phyloP scores from a whole-genome alignment of 192 early-diverging fungal species.

The Chytriomyces sp. region DNA sequence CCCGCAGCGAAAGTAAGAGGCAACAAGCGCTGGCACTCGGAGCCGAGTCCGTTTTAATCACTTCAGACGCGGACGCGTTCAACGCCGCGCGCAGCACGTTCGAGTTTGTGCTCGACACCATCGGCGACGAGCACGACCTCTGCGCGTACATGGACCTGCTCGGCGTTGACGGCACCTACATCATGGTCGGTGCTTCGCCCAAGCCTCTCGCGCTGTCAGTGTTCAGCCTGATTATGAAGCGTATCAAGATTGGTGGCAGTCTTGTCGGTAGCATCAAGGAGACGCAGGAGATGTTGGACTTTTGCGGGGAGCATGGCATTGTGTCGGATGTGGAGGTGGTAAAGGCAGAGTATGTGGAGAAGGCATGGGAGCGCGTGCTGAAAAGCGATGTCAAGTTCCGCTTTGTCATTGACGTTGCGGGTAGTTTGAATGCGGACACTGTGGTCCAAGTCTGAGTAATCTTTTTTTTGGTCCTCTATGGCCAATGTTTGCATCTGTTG shows the following conservation, averaged over 20 bases:
- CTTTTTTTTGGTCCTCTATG: no score
- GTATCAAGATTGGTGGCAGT: slow-evolving; percentile 32
- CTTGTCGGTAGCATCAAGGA: slow-evolving; percentile 35
- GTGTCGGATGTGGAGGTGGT: slow-evolving; percentile 35
- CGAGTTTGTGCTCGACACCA: slow-evolving; percentile 39
- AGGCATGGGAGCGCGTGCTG: slow-evolving; percentile 37
- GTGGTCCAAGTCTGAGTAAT: not conserved
- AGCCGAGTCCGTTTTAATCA: slow-evolving; percentile 25
- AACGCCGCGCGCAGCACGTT: slow-evolving; percentile 19
- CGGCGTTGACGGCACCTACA: slow-evolving; percentile 35
- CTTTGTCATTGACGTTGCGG: slow-evolving; percentile 29
- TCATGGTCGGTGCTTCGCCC: slow-evolving; percentile 38
- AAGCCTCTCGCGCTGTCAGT: slow-evolving; percentile 26
- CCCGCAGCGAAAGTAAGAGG: slow-evolving; percentile 27
- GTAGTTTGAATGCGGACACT: slow-evolving; percentile 4
- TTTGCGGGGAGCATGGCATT: slow-evolving; percentile 21
- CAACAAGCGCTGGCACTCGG: slow-evolving; percentile 31
- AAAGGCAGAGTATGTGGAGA: slow-evolving; percentile 7
- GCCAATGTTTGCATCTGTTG: no score
- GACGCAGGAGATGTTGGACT: slow-evolving; percentile 38
- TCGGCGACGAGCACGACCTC: slow-evolving; percentile 23
- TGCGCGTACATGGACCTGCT: slow-evolving; percentile 30
- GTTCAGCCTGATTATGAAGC: slow-evolving; percentile 30
- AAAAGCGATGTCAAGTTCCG: slow-evolving; percentile 35
- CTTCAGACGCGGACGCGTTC: slow-evolving; percentile 23